Evolutionary conservation across 2,329 filamentous ascomycete species (phyloP).

Genomic region (Cephalotrichum gorgonifer): DNA sequence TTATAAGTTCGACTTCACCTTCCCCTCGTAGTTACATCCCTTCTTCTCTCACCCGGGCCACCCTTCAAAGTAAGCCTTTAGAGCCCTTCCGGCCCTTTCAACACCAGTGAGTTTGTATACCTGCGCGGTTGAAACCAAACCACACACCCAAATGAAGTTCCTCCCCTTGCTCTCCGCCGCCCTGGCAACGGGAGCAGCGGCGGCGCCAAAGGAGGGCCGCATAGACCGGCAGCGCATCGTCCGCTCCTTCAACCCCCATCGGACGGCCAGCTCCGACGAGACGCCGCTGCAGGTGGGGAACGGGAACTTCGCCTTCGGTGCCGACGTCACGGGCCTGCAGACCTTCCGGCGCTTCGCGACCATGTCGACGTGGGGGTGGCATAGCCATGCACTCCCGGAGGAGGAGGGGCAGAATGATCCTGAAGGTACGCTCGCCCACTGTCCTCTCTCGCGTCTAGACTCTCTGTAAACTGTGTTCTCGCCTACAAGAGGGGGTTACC

Average conservation of each 20-base stretch:
- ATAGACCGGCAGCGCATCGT: constrained; percentile 4
- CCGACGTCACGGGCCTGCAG: constrained; percentile 34
- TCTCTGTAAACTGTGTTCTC: not conserved
- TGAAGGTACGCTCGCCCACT: not conserved
- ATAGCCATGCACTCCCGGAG: constrained; percentile 35
- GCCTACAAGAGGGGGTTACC: not conserved
- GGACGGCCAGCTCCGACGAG: constrained; percentile 1
- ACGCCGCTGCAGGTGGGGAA: constrained; percentile 43
- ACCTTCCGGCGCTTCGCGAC: constrained; percentile 35
- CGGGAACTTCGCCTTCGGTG: constrained; percentile 37
- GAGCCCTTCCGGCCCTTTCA: too few species aligned
- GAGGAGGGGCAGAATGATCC: constrained; percentile 9
- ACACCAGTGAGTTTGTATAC: too few species aligned
- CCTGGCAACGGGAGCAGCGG: not conserved
- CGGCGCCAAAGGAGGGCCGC: not conserved
- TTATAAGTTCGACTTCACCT: too few species aligned
- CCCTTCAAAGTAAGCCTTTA: too few species aligned
- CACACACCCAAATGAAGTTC: not conserved
- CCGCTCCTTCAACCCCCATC: constrained; percentile 2
- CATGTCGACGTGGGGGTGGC: constrained; percentile 38
- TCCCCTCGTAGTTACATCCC: too few species aligned
- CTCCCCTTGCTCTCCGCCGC: not conserved
- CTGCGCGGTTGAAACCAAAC: too few species aligned
- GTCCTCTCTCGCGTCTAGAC: not conserved
- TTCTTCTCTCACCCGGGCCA: too few species aligned